A percentile compares a stretch with the other conserved stretches of the same genome.
These are phyloP conservation scores for Gleditsia sinensis DNA, from an alignment of 306 rosid species.

Conservation along the genomic window DNA sequence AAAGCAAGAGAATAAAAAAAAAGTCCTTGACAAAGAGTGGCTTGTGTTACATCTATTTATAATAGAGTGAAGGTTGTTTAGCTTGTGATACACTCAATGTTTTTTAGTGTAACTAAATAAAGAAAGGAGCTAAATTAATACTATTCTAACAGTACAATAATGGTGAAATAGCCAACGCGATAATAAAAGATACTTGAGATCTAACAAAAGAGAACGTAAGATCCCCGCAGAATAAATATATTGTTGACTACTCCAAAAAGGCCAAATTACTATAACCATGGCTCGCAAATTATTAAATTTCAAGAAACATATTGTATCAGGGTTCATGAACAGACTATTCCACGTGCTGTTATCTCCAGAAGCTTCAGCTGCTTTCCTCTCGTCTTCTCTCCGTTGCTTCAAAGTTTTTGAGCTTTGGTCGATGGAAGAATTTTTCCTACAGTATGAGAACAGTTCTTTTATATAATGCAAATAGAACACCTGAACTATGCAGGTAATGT, in stretches of 20 bases:
- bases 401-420: conserved; percentile 62
- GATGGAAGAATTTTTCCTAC: conserved; percentile 51
- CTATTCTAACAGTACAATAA: no score
- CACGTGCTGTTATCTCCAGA: conserved; percentile 91
- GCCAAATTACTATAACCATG: conserved; percentile 8
- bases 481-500: neutral
- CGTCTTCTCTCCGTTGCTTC: conserved; percentile 73
- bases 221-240: conserved; percentile 6
- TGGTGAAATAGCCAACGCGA: neutral
- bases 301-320: conserved; percentile 76
- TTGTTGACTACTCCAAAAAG: neutral
- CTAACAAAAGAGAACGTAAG: neutral
- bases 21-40: no score
- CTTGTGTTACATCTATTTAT: no score
- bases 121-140: no score
- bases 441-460: conserved; percentile 33
- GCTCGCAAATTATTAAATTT: conserved; percentile 23
- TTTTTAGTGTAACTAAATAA: no score
- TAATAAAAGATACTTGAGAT: neutral
- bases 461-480: conserved; percentile 10
- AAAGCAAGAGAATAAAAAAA: no score
- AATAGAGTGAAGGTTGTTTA: no score
- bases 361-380: conserved; percentile 82
- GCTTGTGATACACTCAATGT: no score
- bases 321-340: conserved; percentile 90